Evolutionary conservation across 768 basidiomycete genomes (phyloP), one percentile per base, ranked within the genome.

Genomic region (Kwoniella dendrophila): DNA sequence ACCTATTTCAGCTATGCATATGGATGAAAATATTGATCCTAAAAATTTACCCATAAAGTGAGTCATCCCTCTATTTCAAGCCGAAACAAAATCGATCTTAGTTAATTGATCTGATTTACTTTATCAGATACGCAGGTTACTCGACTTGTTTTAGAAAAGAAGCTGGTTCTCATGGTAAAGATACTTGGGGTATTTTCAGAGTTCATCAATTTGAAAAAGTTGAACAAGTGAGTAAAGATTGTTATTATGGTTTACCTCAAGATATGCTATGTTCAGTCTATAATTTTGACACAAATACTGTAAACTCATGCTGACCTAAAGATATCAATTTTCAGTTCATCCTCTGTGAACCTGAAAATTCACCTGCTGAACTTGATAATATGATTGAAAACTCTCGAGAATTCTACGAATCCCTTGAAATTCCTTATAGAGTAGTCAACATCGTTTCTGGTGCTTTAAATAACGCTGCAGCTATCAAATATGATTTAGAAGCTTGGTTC

Each of bases 161-260:
- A 82, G 96, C 96, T 2, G 96, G 96, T 33, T 90, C 92, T 2
- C 92, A 92, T 7, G 96, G 96, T 3, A 88, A 92, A 57, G 96
- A 99, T 71, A 97, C 95, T 84, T 97, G 96, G 93, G 96, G 96
- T 59, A 97, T 98, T 80, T 99, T 99, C 87, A 90, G 96, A 24
- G 95, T 99, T 56, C 96, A 99, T 77, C 96, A 99, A 80, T 99
- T 99, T 69, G 96, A 99, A 82, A 99, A 99, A 83, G 85, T 99
- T 54, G 96, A 99, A 78, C 83, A 84, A 78, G 83, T 82, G 44
- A 52, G 80, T 58, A 1, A 4, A 24, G 1, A 1, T 8, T 30
- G 0, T 4, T 50, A 24, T 11, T 29, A 50, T n/a, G 12, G 20
- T 16, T 38, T 47, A 18, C 41, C 38, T n/a, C n/a, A n/a, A n/a